These are phyloP conservation scores for Cladosporium oxysporum DNA, from an alignment of 2,329 filamentous ascomycete species.

Conservation along the genomic window DNA sequence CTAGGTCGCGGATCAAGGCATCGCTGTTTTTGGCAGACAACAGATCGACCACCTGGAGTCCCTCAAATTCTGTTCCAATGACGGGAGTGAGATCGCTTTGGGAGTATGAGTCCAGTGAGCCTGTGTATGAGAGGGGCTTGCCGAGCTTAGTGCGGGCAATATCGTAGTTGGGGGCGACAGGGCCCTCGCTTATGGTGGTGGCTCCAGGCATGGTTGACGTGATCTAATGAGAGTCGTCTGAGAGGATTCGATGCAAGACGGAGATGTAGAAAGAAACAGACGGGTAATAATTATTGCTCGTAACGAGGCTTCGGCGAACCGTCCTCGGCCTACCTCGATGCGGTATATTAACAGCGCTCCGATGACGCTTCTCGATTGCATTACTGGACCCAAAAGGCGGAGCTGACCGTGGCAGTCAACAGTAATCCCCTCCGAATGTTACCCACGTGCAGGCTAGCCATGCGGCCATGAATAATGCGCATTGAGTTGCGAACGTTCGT, in stretches of 20 bases:
- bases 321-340: neutral
- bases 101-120: slow-evolving; percentile 45
- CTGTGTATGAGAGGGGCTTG: slow-evolving; percentile 28
- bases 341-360: neutral
- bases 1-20: slow-evolving; percentile 24
- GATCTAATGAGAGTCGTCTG: neutral
- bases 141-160: slow-evolving; percentile 11
- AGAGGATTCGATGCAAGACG: neutral
- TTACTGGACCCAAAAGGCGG: neutral
- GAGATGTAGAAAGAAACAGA: neutral
- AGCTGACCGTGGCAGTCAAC: neutral
- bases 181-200: slow-evolving; percentile 5
- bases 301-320: neutral
- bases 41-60: slow-evolving; percentile 24
- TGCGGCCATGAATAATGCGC: neutral
- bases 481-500: neutral
- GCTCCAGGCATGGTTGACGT: slow-evolving; percentile 4
- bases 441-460: neutral
- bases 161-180: neutral
- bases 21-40: slow-evolving; percentile 23
- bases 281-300: neutral
- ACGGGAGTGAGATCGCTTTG: slow-evolving; percentile 53
- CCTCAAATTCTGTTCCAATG: slow-evolving; percentile 52
- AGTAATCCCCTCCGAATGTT: neutral
- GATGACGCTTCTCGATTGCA: neutral